Percentiles rank a stretch among this genome's conserved stretches.
Evolutionary conservation across 192 early-diverging fungal species (phyloP).

Genomic region (Jimgerdemannia lactiflua): DNA sequence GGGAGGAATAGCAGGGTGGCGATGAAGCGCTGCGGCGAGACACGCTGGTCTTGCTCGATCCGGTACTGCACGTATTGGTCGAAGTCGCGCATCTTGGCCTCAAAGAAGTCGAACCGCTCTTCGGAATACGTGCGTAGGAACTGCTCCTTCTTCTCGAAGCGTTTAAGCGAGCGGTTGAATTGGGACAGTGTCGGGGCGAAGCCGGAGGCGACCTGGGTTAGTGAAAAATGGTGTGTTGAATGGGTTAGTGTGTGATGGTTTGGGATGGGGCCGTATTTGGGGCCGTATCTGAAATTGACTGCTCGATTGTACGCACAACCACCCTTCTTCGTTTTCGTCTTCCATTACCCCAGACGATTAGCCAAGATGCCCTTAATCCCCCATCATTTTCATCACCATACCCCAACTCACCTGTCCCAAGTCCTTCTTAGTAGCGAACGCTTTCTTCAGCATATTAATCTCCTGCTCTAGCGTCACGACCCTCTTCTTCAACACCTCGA

Average conservation of each 20-base stretch:
- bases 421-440: conserved; percentile 54
- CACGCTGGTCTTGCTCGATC: conserved; percentile 50
- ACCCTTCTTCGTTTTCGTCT: too few species aligned
- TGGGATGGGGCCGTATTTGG: too few species aligned
- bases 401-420: conserved; percentile 37
- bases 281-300: too few species aligned
- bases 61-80: conserved; percentile 45
- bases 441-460: conserved; percentile 39
- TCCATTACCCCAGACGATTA: too few species aligned
- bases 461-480: conserved; percentile 51
- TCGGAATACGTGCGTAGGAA: conserved; percentile 48
- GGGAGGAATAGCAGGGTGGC: conserved; percentile 45
- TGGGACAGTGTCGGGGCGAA: conserved; percentile 51
- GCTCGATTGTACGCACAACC: too few species aligned
- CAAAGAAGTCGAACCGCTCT: conserved; percentile 44
- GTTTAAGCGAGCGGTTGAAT: conserved; percentile 46
- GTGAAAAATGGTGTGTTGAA: background rate
- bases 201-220: conserved; percentile 29
- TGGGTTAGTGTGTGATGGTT: too few species aligned
- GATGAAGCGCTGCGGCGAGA: conserved; percentile 24
- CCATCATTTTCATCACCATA: background rate
- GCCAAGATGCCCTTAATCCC: too few species aligned
- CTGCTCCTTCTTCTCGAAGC: conserved; percentile 55
- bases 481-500: conserved; percentile 40
- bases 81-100: conserved; percentile 53